Evolutionary conservation across 2,329 filamentous ascomycete species (phyloP), one percentile per base, ranked within the genome.

Genomic region (Pyrenochaeta sp.): DNA sequence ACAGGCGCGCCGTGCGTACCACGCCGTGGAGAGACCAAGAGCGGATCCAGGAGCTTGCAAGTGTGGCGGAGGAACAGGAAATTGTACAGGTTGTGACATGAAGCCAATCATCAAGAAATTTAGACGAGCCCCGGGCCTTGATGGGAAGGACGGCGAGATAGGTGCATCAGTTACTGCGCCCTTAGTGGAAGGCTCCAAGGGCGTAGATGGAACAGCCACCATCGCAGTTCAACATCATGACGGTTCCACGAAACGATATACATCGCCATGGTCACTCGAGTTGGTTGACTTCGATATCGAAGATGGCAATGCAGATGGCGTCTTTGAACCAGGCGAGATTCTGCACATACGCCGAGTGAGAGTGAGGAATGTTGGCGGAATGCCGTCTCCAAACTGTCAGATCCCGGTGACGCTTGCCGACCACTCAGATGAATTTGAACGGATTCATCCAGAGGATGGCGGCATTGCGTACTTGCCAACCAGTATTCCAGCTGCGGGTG

Each of bases 311-410:
- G 39, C 34, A 15, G 53, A 57, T 29, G 53, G 51, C 18, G 43
- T 55, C 14, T 48, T 48, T 31, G 53, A 57, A 31, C 53, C 53
- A 14, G 53, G 51, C 17, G 53, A 57, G 29, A 17, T 50, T 35
- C 27, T 65, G 2, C 27, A 36, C 31, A 47, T 47, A 17, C 24
- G 32, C 7, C 24, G 43, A 11, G 32, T 47, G 3, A 37, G 10
- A 22, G 37, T 47, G 6, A 14, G 37, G 15, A 47, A 47, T 36
- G 13, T 24, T 21, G 43, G 43, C 10, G 37, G 43, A 10, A 47
- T 47, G 43, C 43, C 43, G 6, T 41, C 37, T 11, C 43, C 43
- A 36, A 47, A 23, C 7, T 36, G 36, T 15, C 36, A 15, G 13
- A 47, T 41, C 27, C 37, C 43, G 3, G 36, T 47, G 20, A 41